phyloP scores from a whole-genome alignment of 2,329 filamentous ascomycete genomes.

The Rutstroemia sp. region DNA sequence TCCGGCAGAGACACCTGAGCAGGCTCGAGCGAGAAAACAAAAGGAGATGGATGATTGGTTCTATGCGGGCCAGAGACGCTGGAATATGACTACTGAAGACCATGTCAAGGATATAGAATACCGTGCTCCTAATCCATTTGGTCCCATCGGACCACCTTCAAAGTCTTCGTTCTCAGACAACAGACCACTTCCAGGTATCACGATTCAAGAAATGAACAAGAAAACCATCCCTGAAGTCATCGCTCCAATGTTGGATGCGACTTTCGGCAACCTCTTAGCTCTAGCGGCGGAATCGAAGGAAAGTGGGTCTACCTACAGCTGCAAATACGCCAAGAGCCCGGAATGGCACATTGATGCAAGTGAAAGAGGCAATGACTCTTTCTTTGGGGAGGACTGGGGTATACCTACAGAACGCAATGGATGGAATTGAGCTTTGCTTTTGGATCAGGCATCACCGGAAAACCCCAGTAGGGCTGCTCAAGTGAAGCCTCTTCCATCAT shows the following conservation, averaged over 20 bases:
- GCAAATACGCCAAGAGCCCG: slow-evolving; percentile 17
- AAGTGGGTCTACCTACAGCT: slow-evolving; percentile 13
- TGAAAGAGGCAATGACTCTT: slow-evolving; percentile 20
- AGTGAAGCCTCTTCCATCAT: too few species aligned
- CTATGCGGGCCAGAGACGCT: slow-evolving; percentile 25
- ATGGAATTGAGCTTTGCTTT: background rate
- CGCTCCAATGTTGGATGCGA: slow-evolving; percentile 21
- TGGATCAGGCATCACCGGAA: too few species aligned
- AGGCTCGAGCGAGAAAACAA: slow-evolving; percentile 9
- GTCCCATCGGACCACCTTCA: slow-evolving; percentile 17
- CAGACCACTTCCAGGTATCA: slow-evolving; percentile 12
- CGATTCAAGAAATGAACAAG: slow-evolving; percentile 18
- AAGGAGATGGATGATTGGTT: slow-evolving; percentile 23
- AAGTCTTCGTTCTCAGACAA: slow-evolving; percentile 9
- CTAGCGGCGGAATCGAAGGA: slow-evolving; percentile 18
- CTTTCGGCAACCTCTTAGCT: slow-evolving; percentile 23
- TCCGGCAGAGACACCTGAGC: background rate
- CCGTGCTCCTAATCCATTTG: slow-evolving; percentile 10
- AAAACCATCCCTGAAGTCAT: slow-evolving; percentile 19
- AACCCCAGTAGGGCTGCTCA: too few species aligned
- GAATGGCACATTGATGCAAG: slow-evolving; percentile 22
- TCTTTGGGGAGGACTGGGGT: slow-evolving; percentile 28
- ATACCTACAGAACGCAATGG: background rate
- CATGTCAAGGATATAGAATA: slow-evolving; percentile 18
- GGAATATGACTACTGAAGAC: slow-evolving; percentile 21